Percentiles rank a stretch among this genome's conserved stretches.
Evolutionary conservation across 1,139 yeast species (phyloP).

Genomic region (Scheffersomyces illinoinensis): DNA sequence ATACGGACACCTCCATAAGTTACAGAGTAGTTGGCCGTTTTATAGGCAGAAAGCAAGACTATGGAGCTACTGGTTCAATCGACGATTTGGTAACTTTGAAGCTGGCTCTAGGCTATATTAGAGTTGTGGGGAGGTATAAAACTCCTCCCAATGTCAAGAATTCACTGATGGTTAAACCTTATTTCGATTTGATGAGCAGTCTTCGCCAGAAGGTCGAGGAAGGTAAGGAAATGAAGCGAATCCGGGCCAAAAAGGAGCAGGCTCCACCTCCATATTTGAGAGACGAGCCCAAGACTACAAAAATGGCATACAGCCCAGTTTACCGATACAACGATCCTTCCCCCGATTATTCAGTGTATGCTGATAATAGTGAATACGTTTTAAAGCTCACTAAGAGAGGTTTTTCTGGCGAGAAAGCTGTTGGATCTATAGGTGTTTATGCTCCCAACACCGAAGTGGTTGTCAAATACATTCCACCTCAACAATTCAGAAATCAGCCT

Average conservation of each 20-base stretch:
- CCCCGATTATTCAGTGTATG: neutral
- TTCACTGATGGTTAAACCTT: neutral
- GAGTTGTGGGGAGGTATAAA: neutral
- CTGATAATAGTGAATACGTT: neutral
- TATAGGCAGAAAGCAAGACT: conserved; percentile 12
- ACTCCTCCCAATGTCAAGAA: conserved; percentile 2
- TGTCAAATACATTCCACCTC: neutral
- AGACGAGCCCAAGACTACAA: conserved; percentile 7
- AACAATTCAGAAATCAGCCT: conserved; percentile 8
- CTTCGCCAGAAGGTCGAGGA: neutral
- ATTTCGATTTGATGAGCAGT: neutral
- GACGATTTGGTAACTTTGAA: neutral
- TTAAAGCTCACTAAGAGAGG: neutral
- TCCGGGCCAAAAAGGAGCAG: neutral
- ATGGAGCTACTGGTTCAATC: conserved; percentile 3
- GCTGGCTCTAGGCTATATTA: neutral
- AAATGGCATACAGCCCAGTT: conserved; percentile 5
- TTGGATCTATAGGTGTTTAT: neutral
- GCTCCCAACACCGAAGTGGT: neutral
- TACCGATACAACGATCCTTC: neutral
- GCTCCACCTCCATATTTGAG: neutral
- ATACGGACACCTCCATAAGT: conserved; percentile 6
- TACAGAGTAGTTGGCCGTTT: conserved; percentile 14
- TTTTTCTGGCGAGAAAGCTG: neutral
- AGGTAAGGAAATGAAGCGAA: neutral